Conservation (phyloP, 345 rosid genomes). For the Erucastrum elatum region DNA sequence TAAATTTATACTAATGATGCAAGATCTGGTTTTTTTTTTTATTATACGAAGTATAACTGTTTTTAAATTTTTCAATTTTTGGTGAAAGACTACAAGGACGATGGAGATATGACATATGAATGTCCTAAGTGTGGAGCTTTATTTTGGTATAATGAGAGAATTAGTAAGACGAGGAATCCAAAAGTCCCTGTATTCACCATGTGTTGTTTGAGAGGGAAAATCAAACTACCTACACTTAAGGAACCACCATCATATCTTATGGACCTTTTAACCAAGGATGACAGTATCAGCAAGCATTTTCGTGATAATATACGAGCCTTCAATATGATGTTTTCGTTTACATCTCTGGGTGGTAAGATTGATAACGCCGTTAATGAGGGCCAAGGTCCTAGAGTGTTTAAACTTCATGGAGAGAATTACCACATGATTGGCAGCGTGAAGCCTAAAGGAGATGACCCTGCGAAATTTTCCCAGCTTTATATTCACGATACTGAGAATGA, state of each 20-base stretch:
- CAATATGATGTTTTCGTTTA: background rate
- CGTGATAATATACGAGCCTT: background rate
- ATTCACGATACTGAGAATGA: background rate
- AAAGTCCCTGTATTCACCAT: background rate
- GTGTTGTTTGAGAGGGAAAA: background rate
- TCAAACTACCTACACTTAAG: background rate
- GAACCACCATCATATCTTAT: background rate
- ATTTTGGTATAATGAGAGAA: background rate
- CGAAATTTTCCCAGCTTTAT: background rate
- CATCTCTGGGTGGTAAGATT: background rate
- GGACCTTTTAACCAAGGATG: background rate
- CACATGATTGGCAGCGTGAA: background rate
- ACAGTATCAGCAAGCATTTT: background rate
- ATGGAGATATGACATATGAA: background rate
- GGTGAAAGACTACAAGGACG: background rate
- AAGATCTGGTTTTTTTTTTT: too few relatives aligned
- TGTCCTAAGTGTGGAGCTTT: background rate
- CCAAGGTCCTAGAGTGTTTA: background rate
- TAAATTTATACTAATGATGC: too few relatives aligned
- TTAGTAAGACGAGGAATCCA: background rate
- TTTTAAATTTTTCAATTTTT: too few relatives aligned
- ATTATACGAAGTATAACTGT: too few relatives aligned
- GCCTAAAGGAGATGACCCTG: background rate
- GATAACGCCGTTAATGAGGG: background rate
- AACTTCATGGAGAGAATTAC: background rate